Conservation (phyloP, 768 basidiomycete genomes). For the Agaricus subrufescens region DNA sequence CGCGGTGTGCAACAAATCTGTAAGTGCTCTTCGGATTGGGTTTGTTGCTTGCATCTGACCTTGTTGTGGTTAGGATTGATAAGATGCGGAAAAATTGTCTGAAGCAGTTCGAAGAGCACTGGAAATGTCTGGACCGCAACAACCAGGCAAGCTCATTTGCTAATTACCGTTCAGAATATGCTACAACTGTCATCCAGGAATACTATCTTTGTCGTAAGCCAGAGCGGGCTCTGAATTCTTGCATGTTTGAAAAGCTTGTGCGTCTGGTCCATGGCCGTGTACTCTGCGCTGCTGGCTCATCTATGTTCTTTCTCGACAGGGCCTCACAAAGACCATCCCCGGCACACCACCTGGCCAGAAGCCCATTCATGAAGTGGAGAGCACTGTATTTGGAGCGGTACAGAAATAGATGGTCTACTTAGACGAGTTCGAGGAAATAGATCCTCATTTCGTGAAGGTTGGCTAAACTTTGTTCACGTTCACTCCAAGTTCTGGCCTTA, state of each 20-base stretch:
- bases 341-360: constrained; percentile 77
- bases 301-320: constrained; percentile 41
- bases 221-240: constrained; percentile 84
- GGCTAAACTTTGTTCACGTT: not conserved
- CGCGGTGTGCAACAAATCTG: constrained; percentile 93
- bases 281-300: not conserved
- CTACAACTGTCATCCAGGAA: constrained; percentile 45
- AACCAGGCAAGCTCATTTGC: constrained; percentile 71
- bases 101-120: constrained; percentile 84
- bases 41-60: not conserved
- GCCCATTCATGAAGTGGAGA: constrained; percentile 86
- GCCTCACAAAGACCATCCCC: constrained; percentile 87
- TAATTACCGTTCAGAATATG: not conserved
- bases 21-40: constrained; percentile 35
- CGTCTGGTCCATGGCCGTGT: constrained; percentile 25
- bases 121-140: constrained; percentile 89
- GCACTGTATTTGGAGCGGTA: constrained; percentile 74
- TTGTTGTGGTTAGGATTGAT: constrained; percentile 53
- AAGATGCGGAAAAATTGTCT: constrained; percentile 94
- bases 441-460: not conserved
- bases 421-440: constrained; percentile 1
- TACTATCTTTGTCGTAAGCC: constrained; percentile 86
- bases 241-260: constrained; percentile 95
- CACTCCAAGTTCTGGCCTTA: too few species aligned
- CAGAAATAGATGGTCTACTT: constrained; percentile 57